Evolutionary conservation across 2,329 filamentous ascomycete species (phyloP).

Genomic region (Lachnellula willkommii): DNA sequence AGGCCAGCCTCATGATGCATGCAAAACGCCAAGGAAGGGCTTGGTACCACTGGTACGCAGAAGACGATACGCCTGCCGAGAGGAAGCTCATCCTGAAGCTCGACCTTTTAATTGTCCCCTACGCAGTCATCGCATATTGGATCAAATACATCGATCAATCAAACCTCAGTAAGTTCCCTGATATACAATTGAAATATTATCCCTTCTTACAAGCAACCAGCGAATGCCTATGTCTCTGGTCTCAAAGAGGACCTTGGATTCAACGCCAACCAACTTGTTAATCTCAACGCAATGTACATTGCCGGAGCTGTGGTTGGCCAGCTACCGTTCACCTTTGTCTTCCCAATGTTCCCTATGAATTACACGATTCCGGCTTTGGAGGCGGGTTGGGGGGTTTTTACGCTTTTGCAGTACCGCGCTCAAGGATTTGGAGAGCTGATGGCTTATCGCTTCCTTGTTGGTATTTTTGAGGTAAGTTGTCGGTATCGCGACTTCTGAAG

Average conservation of each 20-base stretch:
- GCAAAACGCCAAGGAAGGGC: conserved; percentile 19
- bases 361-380: conserved; percentile 25
- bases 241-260: conserved; percentile 40
- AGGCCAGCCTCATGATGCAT: conserved; percentile 7
- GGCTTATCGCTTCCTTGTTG: conserved; percentile 50
- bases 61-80: conserved; percentile 45
- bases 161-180: conserved; percentile 17
- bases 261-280: conserved; percentile 45
- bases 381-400: conserved; percentile 25
- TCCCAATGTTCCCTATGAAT: conserved; percentile 27
- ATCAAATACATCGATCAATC: conserved; percentile 31
- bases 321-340: conserved; percentile 25
- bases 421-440: conserved; percentile 45
- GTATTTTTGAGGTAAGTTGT: conserved; percentile 42
- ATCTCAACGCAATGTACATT: conserved; percentile 24
- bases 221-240: conserved; percentile 28
- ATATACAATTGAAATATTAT: background rate
- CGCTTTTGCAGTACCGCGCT: conserved; percentile 30
- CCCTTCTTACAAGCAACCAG: conserved; percentile 22
- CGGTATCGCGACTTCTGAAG: background rate
- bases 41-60: conserved; percentile 41
- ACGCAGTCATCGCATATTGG: conserved; percentile 51
- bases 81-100: conserved; percentile 49
- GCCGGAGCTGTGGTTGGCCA: conserved; percentile 25
- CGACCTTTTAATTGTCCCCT: conserved; percentile 50